Evolutionary conservation across 2,329 filamentous ascomycete genomes (phyloP).

Genomic region (Talaromyces sp.): DNA sequence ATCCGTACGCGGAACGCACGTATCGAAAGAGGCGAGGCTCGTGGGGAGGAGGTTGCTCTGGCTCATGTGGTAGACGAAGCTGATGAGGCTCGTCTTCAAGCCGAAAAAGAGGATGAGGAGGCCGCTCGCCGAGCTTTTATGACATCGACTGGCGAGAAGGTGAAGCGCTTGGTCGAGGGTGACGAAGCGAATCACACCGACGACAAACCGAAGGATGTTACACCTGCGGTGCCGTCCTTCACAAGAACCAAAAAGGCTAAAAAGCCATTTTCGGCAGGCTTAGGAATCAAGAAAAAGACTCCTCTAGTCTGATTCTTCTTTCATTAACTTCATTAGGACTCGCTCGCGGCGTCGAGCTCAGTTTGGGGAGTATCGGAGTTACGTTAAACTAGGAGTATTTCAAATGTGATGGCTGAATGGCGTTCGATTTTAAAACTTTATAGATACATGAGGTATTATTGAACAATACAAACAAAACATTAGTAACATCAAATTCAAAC

Average conservation of each 20-base stretch:
- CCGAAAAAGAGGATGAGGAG: constrained; percentile 79
- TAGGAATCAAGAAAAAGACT: constrained; percentile 83
- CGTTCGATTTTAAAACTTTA: neutral
- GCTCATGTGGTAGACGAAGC: constrained; percentile 56
- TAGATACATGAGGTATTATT: neutral
- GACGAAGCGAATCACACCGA: constrained; percentile 25
- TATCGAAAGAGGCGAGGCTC: constrained; percentile 69
- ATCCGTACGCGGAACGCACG: constrained; percentile 88
- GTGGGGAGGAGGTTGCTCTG: constrained; percentile 52
- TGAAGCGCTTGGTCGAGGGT: constrained; percentile 49
- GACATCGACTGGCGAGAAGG: constrained; percentile 52
- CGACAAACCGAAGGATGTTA: constrained; percentile 20
- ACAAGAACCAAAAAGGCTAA: constrained; percentile 79
- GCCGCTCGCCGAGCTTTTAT: constrained; percentile 74
- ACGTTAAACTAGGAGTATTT: neutral
- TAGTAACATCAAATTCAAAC: neutral
- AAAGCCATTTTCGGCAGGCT: constrained; percentile 67
- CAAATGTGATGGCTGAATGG: neutral
- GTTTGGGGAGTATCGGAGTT: neutral
- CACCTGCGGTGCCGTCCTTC: constrained; percentile 54
- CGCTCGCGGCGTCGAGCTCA: neutral
- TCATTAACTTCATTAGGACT: neutral
- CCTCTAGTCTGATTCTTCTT: constrained; percentile 1
- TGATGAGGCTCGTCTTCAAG: constrained; percentile 54
- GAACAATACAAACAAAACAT: neutral